Percentiles rank a stretch among this genome's conserved stretches.
Evolutionary conservation across 2,329 filamentous ascomycete species (phyloP).

Genomic region (Leptodontidium sp.): DNA sequence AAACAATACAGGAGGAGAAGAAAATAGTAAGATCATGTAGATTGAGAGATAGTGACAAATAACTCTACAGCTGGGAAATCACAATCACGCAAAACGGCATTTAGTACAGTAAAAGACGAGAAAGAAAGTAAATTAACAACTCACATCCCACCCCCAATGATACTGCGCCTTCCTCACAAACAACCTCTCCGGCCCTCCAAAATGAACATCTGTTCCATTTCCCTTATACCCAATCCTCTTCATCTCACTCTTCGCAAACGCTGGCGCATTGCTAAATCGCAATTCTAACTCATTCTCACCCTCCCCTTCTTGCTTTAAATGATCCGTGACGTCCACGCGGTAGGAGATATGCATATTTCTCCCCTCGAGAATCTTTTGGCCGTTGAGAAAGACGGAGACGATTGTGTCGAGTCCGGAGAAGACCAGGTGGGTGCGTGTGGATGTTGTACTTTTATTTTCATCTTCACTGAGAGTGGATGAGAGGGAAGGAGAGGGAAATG

Average conservation of each 20-base stretch:
- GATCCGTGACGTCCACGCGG: conserved; percentile 56
- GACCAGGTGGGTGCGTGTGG: conserved; percentile 49
- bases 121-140: background rate
- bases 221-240: conserved; percentile 46
- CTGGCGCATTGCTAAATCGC: conserved; percentile 38
- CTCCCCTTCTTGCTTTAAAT: conserved; percentile 40
- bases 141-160: conserved; percentile 69
- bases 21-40: background rate
- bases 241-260: conserved; percentile 38
- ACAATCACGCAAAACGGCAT: too few relatives aligned
- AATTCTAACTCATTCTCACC: conserved; percentile 35
- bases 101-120: too few relatives aligned
- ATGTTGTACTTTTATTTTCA: too few relatives aligned
- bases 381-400: conserved; percentile 59
- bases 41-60: too few relatives aligned
- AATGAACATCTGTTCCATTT: conserved; percentile 57
- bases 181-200: conserved; percentile 54
- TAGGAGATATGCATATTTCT: conserved; percentile 64
- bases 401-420: conserved; percentile 66
- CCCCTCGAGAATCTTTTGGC: conserved; percentile 54
- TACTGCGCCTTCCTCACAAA: conserved; percentile 73
- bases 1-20: background rate
- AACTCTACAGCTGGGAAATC: too few relatives aligned
- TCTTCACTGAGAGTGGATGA: background rate
- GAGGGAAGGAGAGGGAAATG: conserved; percentile 1